A percentile compares a stretch with the other conserved stretches of the same genome.
These are phyloP conservation scores for Cydonia oblonga DNA, from an alignment of 331 rosid genomes.

Conservation along the genomic window DNA sequence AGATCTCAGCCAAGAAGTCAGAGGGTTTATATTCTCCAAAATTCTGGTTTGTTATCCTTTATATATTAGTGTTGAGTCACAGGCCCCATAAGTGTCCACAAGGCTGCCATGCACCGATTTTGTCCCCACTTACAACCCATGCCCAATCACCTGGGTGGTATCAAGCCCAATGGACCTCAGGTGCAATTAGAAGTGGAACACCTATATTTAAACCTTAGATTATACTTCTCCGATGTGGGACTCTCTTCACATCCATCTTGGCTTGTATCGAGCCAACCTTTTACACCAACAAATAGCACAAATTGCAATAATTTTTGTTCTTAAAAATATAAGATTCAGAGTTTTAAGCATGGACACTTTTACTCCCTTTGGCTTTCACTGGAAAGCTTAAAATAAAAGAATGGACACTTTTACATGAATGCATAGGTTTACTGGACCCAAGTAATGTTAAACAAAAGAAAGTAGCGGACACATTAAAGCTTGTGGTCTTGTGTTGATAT, in stretches of 20 bases:
- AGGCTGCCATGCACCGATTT: too few relatives aligned
- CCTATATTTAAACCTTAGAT: too few relatives aligned
- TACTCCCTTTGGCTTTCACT: not conserved
- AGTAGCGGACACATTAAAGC: too few relatives aligned
- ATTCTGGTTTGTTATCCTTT: slow-evolving; percentile 66
- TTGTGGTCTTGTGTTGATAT: not conserved
- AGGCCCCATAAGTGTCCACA: too few relatives aligned
- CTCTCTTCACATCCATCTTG: too few relatives aligned
- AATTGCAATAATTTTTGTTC: not conserved
- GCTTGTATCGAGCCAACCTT: too few relatives aligned
- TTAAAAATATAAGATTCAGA: not conserved
- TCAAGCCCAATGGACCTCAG: too few relatives aligned
- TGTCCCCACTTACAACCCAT: too few relatives aligned
- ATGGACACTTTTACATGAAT: too few relatives aligned
- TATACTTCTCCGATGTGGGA: too few relatives aligned
- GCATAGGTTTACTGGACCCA: not conserved
- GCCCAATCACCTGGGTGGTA: too few relatives aligned
- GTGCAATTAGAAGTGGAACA: too few relatives aligned
- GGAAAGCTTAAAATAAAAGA: not conserved
- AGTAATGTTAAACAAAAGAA: not conserved
- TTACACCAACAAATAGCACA: not conserved
- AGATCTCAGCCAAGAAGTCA: slow-evolving; percentile 98
- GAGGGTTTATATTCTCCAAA: slow-evolving; percentile 96
- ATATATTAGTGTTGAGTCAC: not conserved
- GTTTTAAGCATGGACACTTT: not conserved